Evolutionary conservation across 176 grass and related monocot genomes (phyloP), one percentile per base, ranked within the genome.

Genomic region (Eleusine coracana): DNA sequence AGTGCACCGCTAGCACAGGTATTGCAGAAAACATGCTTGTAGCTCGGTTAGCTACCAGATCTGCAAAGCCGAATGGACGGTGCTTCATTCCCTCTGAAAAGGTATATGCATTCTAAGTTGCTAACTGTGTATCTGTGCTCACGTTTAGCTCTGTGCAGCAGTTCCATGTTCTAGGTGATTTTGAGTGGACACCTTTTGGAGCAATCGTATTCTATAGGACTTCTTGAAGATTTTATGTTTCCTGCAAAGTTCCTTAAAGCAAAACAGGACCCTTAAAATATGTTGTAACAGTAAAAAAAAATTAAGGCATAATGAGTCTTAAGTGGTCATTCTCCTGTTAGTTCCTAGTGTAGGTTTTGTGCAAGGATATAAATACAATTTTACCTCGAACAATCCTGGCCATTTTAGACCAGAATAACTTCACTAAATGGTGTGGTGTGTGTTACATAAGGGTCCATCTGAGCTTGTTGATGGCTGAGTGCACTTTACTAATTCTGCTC

Each of bases 31-130:
- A 98, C 88, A 85, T 94, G 86, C 92, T 98, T 44, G 45, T 98
- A 70, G 92, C 95, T 78, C 90, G 88, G 71, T 85, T 98, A 79
- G 95, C 95, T 72, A 98, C 95, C 68, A 91, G 87, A 84, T 94
- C 92, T 12, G 92, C 95, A 83, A 98, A 98, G 82, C 92, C 95
- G 0, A 98, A 98, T 84, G 95, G 95, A 70, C 95, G 95, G 59
- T 86, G 76, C 42, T 95, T 86, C 67, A 89, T 98, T 82, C 91
- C 92, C 29, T 85, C 86, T 21, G 86, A 95, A 44, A 93, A 98
- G 95, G 95, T 98, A 82, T 34, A 46, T 78, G 38, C 21, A 77
- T 79, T 20, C 6, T 64, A 76, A 66, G 4, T 65, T 67, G 62
- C 44, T 67, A 68, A 52, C 28, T 67, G 45, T 46, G 18, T 23